Percentiles rank a stretch among this genome's conserved stretches.
Evolutionary conservation across 2,329 filamentous ascomycete genomes (phyloP).

Genomic region (Tricladium varicosporioides): DNA sequence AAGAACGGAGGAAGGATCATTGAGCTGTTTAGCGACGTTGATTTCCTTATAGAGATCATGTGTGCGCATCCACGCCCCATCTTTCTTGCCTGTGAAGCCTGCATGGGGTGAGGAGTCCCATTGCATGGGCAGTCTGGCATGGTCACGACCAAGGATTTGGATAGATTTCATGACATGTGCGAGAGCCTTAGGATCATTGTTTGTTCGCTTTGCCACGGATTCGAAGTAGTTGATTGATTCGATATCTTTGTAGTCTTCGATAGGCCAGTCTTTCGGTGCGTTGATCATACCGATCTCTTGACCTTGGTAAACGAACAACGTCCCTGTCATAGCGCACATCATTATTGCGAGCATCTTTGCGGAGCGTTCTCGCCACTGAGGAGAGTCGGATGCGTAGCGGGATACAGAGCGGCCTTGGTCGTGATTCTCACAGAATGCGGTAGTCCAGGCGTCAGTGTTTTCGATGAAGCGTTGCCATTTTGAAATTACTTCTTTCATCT

Average conservation of each 20-base stretch:
- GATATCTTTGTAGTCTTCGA: constrained; percentile 48
- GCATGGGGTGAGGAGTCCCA: constrained; percentile 57
- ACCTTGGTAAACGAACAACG: constrained; percentile 58
- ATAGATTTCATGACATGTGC: constrained; percentile 50
- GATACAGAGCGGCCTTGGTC: constrained; percentile 57
- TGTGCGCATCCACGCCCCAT: constrained; percentile 59
- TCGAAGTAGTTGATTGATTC: constrained; percentile 50
- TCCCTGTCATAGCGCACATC: constrained; percentile 50
- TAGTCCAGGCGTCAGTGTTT: constrained; percentile 56
- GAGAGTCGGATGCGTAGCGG: constrained; percentile 40
- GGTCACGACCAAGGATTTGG: constrained; percentile 60
- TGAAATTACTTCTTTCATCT: constrained; percentile 47
- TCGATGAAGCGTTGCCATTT: constrained; percentile 52
- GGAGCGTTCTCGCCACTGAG: constrained; percentile 21
- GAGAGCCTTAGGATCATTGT: constrained; percentile 40
- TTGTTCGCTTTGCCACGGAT: constrained; percentile 38
- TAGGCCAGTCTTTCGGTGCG: constrained; percentile 50
- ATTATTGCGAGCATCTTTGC: constrained; percentile 54
- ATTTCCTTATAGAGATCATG: constrained; percentile 51
- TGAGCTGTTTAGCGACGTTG: constrained; percentile 55
- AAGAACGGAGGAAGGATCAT: constrained; percentile 25
- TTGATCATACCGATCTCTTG: constrained; percentile 61
- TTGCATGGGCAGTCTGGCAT: constrained; percentile 67
- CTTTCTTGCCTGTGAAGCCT: constrained; percentile 56
- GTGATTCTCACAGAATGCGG: constrained; percentile 63